Percentiles rank a stretch among this genome's conserved stretches.
phyloP scores from a whole-genome alignment of 2,329 filamentous ascomycete species.

The Verticillium alfalfae region DNA sequence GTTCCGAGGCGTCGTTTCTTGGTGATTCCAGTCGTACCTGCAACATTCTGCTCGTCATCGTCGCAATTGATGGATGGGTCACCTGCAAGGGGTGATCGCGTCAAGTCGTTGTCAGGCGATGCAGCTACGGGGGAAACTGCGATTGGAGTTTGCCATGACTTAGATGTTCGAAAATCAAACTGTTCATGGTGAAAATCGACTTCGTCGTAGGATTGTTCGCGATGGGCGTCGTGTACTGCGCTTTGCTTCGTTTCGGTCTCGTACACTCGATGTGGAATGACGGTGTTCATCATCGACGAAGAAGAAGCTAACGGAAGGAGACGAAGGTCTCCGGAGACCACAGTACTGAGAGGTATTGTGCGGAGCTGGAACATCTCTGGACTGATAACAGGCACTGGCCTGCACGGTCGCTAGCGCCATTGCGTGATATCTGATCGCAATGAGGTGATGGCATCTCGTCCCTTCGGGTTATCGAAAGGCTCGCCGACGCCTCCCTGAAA shows the following conservation, averaged over 20 bases:
- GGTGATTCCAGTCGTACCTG: background rate
- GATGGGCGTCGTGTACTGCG: background rate
- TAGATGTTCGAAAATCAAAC: background rate
- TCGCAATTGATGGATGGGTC: background rate
- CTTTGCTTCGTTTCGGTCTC: background rate
- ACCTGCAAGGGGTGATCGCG: background rate
- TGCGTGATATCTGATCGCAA: background rate
- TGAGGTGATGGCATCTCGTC: background rate
- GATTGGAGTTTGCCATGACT: background rate
- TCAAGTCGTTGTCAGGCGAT: background rate
- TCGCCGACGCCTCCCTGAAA: too few species aligned
- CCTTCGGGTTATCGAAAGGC: background rate
- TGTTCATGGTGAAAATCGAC: background rate
- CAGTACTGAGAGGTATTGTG: background rate
- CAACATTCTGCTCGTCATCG: background rate
- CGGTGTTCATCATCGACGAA: background rate
- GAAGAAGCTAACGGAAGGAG: background rate
- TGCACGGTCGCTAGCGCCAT: background rate
- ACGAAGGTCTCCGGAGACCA: background rate
- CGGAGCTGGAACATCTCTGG: background rate
- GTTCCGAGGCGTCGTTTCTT: background rate
- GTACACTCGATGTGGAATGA: background rate
- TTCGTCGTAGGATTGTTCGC: background rate
- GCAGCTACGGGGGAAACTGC: too few species aligned
- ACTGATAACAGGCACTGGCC: background rate